Base-by-base conservation (phyloP, 2,329 filamentous ascomycete genomes). In the Phoma herbarum region DNA sequence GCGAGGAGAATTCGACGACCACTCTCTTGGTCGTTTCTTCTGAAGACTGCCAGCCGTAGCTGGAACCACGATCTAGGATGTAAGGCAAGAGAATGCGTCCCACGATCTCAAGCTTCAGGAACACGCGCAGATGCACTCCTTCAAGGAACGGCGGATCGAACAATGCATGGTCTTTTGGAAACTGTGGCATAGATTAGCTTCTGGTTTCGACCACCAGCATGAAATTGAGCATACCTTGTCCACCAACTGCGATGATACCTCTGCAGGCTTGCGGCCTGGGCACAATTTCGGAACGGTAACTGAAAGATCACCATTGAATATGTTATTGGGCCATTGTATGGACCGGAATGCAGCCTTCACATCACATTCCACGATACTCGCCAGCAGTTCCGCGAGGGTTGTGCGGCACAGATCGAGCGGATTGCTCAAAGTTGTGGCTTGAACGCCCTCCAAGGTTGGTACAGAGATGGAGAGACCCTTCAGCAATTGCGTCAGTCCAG, bases 1-100 rank as follows among this genome's bases (percentile, higher is more conserved):
- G 90, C 0, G 88, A 91, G 1, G 88, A 90, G 69, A 91, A 91
- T 67, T 92, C 90, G 63, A 92, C 82, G 29, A 92, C 81, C 3
- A 84, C 71, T 59, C 81, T 83, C 78, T 88, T 88, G 57, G 78
- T 78, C 57, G 80, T 83, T 56, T 80, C 75, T 44, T 78, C 80
- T 2, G 83, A 67, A 85, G 80, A 20, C 79, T 73, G 43, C 80
- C 78, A 69, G 87, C 89, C 89, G 63, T 85, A 93, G 5, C 77
- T 75, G 2, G 70, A 60, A 47, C 83, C 82, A 41, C 83, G 81
- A 42, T 81, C 77, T 26, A 86, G 83, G 60, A 92, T 87, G 64
- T 85, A 82, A 29, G 88, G 88, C 47, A 93, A 78, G 16, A 91
- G 77, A 7, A 88, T 73, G 53, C 84, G 77, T 37, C 84, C 76